A percentile compares a stretch with the other conserved stretches of the same genome.
Conservation (phyloP, 1,284 basidiomycete species). For the Cryptococcus sp. region DNA sequence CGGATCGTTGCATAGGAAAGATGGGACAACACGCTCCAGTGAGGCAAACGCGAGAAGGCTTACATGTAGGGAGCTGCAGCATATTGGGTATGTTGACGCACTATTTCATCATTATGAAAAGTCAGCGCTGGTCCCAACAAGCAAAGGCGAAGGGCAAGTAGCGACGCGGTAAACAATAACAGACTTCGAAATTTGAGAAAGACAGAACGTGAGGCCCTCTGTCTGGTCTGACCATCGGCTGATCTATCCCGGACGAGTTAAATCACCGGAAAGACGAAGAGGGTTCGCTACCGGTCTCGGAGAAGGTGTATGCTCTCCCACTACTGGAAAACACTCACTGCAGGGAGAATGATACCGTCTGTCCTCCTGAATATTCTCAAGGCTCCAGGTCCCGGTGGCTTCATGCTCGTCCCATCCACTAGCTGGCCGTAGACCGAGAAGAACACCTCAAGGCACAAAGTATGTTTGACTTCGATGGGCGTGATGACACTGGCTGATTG, state of each 20-base stretch:
- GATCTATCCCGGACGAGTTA: no score
- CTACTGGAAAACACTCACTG: constrained; percentile 25
- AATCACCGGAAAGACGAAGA: no score
- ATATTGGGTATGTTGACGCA: constrained; percentile 19
- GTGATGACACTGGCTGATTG: constrained; percentile 30
- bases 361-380: constrained; percentile 32
- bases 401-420: constrained; percentile 17
- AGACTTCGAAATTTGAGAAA: no score
- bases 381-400: constrained; percentile 26
- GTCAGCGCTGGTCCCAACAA: no score
- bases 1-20: no score
- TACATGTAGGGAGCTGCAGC: constrained; percentile 20
- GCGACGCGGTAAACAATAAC: no score
- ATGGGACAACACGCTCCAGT: no score
- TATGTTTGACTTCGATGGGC: constrained; percentile 39
- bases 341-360: constrained; percentile 34
- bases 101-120: constrained; percentile 4
- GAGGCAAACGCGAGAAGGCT: not conserved
- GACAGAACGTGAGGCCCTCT: no score
- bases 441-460: constrained; percentile 37
- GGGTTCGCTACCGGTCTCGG: no score
- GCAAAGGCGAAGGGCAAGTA: no score
- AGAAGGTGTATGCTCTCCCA: not conserved
- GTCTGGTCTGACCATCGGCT: no score
- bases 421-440: constrained; percentile 43